phyloP scores from a whole-genome alignment of 495 filamentous ascomycete species.

The Bacidia rubella region DNA sequence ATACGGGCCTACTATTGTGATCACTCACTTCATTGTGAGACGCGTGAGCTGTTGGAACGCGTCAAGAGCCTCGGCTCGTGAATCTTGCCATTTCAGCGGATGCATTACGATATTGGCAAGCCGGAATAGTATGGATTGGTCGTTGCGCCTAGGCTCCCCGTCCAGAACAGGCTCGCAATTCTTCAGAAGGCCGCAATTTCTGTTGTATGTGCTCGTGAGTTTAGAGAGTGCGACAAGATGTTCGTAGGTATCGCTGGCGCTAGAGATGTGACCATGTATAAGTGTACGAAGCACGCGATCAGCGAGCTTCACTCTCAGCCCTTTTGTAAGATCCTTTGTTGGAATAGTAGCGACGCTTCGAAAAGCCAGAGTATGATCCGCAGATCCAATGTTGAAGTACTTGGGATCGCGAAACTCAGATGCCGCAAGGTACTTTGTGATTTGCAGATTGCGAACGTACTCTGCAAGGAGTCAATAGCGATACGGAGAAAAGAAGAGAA shows the following conservation, averaged over 20 bases:
- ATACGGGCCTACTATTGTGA: no score
- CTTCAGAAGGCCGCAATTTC: background rate
- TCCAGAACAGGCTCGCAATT: background rate
- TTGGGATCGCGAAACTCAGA: slow-evolving; percentile 11
- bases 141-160: background rate
- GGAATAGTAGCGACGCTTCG: slow-evolving; percentile 1
- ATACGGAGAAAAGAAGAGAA: no score
- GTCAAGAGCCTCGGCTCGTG: no score
- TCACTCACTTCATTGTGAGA: no score
- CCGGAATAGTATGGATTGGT: no score
- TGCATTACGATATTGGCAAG: no score
- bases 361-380: slow-evolving; percentile 10
- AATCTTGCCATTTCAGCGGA: no score
- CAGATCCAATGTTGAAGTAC: slow-evolving; percentile 6
- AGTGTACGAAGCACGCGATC: slow-evolving; percentile 10
- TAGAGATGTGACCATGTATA: background rate
- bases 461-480: slow-evolving; percentile 4
- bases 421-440: slow-evolving; percentile 4
- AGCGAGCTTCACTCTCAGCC: slow-evolving; percentile 5
- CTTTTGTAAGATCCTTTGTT: background rate
- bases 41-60: no score
- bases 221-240: slow-evolving; percentile 8
- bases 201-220: slow-evolving; percentile 3
- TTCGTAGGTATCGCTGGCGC: background rate
- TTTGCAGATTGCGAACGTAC: slow-evolving; percentile 4